These are phyloP conservation scores for Glonium stellatum DNA, from an alignment of 495 filamentous ascomycete genomes.

Conservation along the genomic window DNA sequence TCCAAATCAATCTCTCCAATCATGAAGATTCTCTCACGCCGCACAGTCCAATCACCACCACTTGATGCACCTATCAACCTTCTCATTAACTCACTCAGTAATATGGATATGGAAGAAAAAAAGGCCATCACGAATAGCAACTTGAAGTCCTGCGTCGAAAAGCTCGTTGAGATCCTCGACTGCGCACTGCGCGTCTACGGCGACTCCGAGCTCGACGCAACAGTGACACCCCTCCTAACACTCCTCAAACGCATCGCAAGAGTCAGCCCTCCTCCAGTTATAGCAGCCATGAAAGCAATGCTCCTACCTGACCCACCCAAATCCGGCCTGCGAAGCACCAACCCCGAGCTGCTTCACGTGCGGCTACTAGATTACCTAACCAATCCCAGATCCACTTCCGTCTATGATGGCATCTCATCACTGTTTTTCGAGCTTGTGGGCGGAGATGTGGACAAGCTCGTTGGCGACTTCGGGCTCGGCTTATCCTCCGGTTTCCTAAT, in stretches of 20 bases:
- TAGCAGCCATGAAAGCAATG: not conserved
- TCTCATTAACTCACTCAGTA: constrained; percentile 7
- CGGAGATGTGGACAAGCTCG: not conserved
- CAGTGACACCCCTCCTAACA: constrained; percentile 2
- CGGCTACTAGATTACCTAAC: constrained; percentile 4
- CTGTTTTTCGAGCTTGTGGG: constrained; percentile 9
- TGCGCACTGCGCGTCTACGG: not conserved
- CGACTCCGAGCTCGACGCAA: constrained; percentile 3
- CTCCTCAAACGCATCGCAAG: constrained; percentile 4
- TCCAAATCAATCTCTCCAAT: constrained; percentile 1
- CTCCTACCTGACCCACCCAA: not conserved
- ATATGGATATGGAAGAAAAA: constrained; percentile 5
- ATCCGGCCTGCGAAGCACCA: not conserved
- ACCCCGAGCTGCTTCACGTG: not conserved
- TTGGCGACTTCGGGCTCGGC: constrained; percentile 3
- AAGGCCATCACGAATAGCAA: not conserved
- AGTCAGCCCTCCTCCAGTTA: not conserved
- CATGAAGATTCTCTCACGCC: constrained; percentile 1
- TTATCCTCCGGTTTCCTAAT: constrained; percentile 4
- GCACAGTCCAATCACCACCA: constrained; percentile 1
- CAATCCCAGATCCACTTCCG: not conserved
- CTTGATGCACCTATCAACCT: not conserved
- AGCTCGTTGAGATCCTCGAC: constrained; percentile 4
- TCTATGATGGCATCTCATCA: not conserved
- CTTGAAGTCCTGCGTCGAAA: constrained; percentile 5